Conservation (phyloP, 495 filamentous ascomycete species). For the Penicillium arizonense region DNA sequence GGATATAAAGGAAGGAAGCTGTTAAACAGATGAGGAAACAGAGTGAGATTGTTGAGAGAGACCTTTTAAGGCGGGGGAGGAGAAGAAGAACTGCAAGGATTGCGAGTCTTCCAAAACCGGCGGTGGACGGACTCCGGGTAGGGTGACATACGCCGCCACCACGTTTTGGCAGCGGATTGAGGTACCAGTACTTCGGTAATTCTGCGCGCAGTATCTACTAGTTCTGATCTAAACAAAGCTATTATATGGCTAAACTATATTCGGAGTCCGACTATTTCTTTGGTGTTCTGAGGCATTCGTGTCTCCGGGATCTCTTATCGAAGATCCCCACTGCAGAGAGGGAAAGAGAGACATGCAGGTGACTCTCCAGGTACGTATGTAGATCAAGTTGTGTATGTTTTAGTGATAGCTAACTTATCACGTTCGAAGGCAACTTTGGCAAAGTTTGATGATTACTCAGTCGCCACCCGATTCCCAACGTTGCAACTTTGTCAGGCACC, state of each 20-base stretch:
- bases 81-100: constrained; percentile 13
- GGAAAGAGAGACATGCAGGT: too few species aligned
- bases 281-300: too few species aligned
- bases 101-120: constrained; percentile 18
- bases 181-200: constrained; percentile 10
- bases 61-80: neutral
- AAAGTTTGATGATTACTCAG: too few species aligned
- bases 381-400: too few species aligned
- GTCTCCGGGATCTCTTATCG: too few species aligned
- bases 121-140: constrained; percentile 19
- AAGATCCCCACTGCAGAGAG: too few species aligned
- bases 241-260: neutral
- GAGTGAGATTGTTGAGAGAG: neutral
- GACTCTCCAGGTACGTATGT: too few species aligned
- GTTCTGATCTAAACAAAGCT: neutral
- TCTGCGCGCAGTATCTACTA: neutral
- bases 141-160: constrained; percentile 21
- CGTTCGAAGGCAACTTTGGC: too few species aligned
- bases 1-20: neutral
- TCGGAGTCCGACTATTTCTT: neutral
- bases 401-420: too few species aligned
- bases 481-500: too few species aligned
- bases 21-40: neutral
- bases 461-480: too few species aligned
- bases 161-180: constrained; percentile 9